Base-by-base conservation (phyloP, 2,329 filamentous ascomycete genomes). In the Ophiosphaerella korrae region DNA sequence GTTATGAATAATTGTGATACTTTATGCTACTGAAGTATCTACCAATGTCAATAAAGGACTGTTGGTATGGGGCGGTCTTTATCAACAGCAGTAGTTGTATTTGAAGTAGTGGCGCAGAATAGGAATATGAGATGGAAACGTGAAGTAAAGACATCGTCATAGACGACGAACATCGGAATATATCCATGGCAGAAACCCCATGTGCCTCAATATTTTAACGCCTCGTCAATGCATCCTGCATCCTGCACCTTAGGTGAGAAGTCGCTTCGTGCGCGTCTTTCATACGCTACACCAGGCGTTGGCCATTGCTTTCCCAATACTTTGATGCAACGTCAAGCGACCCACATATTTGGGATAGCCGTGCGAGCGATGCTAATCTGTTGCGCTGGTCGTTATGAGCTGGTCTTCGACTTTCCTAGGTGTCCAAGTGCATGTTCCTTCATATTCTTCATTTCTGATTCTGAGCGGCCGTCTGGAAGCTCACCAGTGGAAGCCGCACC, bases 381-480 rank as follows among this genome's bases (percentile, higher is more conserved):
- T n/a, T 35, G 37, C 29, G 33, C 33, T 35, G 31, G 32, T 29
- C 13, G 11, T 53, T 39, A 68, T 26, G 62, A 62, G 38, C 64
- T 65, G 21, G 47, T 50, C 41, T 58, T 60, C 45, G 55, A 55
- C 45, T 53, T 60, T 21, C 54, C 59, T 32, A 60, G 37, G 48
- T 73, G 70, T 2, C 68, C 68, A 18, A 74, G 40, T 3, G 45
- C 48, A 51, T 74, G 72, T 39, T 71, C 68, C 16, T 70, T 72
- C 2, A 65, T 62, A 16, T 66, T 64, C 42, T 73, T 67, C 60
- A 75, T 63, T 40, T 78, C 66, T 7, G 67, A 62, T 53, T 77
- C 74, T 9, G 75, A 73, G 21, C 63, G 62, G 2, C 77, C 77
- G 33, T 67, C 76, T 0, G 77, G 76, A 3, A 78, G 62, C n/a